Percentiles rank a stretch among this genome's conserved stretches.
Conservation (phyloP, 768 basidiomycete genomes). For the Lepiota brunneoincarnata region DNA sequence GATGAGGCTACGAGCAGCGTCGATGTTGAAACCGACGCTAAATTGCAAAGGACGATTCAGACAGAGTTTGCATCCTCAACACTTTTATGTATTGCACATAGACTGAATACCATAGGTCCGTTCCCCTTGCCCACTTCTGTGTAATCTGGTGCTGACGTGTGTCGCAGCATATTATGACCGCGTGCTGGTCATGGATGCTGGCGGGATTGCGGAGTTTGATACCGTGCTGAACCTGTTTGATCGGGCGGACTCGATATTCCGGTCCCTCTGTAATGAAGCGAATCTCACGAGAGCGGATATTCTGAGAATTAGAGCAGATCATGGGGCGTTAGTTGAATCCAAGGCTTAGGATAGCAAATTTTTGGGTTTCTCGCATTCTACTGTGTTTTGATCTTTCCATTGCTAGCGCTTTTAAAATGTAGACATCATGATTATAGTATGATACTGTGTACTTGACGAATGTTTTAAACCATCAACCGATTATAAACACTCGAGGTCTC, state of each 20-base stretch:
- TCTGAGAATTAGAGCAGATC: constrained; percentile 42
- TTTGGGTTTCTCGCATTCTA: no score
- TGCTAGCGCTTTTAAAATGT: no score
- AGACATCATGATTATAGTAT: no score
- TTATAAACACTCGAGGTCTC: no score
- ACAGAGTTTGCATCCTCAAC: constrained; percentile 54
- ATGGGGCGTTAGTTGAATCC: constrained; percentile 13
- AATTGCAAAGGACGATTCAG: constrained; percentile 63
- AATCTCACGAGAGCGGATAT: constrained; percentile 55
- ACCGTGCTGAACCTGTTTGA: constrained; percentile 67
- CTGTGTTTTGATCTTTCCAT: no score
- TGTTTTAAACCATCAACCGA: no score
- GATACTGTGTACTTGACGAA: no score
- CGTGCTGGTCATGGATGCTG: constrained; percentile 71
- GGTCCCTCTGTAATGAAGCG: constrained; percentile 67
- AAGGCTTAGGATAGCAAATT: background rate
- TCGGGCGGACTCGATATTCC: constrained; percentile 61
- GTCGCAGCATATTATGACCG: constrained; percentile 60
- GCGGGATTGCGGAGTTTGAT: constrained; percentile 70
- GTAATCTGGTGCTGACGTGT: background rate
- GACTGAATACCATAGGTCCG: constrained; percentile 50
- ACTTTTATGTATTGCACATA: constrained; percentile 48
- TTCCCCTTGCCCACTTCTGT: background rate
- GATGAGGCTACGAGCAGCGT: constrained; percentile 66
- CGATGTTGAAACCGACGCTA: constrained; percentile 61